These are phyloP conservation scores for Echium plantagineum DNA, from an alignment of 257 asterid genomes.

Conservation along the genomic window DNA sequence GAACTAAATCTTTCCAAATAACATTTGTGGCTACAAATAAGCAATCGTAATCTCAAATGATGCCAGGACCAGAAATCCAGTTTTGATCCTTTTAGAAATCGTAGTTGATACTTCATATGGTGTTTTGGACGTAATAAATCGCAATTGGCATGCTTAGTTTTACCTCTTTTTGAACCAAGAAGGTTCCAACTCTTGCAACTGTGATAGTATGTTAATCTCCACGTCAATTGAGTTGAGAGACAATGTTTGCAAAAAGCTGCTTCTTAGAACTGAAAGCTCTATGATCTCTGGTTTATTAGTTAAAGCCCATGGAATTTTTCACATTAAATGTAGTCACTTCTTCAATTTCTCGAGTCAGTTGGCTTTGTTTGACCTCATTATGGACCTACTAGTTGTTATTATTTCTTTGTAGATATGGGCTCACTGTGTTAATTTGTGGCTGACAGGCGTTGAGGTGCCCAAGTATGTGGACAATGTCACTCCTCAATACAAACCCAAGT, in stretches of 20 bases:
- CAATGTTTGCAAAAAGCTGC: too few species aligned
- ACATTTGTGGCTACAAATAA: too few species aligned
- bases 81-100: background rate
- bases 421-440: constrained; percentile 11
- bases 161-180: too few species aligned
- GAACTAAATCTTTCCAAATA: background rate
- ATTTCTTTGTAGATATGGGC: constrained; percentile 3
- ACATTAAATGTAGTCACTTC: background rate
- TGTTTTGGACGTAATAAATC: too few species aligned
- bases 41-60: background rate
- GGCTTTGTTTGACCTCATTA: background rate
- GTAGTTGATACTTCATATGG: background rate
- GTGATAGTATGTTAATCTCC: background rate
- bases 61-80: background rate
- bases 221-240: background rate
- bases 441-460: constrained; percentile 68
- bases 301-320: too few species aligned
- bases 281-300: too few species aligned
- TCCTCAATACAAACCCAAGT: constrained; percentile 78
- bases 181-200: background rate
- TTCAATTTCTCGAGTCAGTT: too few species aligned
- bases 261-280: too few species aligned
- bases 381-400: background rate
- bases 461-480: constrained; percentile 78
- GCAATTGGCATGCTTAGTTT: too few species aligned